Conservation (phyloP, 139 green algal species). For the Eudorina sp. region DNA sequence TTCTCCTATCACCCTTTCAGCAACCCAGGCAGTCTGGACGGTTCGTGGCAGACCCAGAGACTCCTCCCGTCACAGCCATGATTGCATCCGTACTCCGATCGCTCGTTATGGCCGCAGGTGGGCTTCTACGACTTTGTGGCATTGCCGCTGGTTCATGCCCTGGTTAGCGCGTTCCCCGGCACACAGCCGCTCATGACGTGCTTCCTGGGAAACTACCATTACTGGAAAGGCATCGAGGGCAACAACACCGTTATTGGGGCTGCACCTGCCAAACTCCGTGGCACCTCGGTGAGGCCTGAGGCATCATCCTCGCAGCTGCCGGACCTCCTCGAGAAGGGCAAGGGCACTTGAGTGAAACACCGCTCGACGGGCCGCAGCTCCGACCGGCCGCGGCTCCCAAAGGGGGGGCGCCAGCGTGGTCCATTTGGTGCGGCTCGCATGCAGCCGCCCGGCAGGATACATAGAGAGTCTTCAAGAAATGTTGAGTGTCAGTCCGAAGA, state of each 20-base stretch:
- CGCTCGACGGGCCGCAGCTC: too few species aligned
- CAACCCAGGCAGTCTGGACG: too few species aligned
- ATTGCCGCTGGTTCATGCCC: constrained; percentile 31
- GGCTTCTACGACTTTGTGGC: constrained; percentile 58
- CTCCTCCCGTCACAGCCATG: too few species aligned
- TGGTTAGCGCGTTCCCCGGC: constrained; percentile 23
- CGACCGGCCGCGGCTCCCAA: too few species aligned
- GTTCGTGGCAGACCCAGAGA: too few species aligned
- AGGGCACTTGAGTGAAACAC: background rate
- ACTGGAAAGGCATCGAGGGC: constrained; percentile 1
- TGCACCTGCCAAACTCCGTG: background rate
- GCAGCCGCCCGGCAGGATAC: too few species aligned
- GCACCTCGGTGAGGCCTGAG: background rate
- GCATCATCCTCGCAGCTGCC: background rate
- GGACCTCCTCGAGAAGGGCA: background rate
- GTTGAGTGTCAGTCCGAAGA: too few species aligned
- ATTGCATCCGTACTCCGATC: too few species aligned
- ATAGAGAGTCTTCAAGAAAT: too few species aligned
- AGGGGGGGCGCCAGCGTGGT: too few species aligned
- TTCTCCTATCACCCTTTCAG: too few species aligned
- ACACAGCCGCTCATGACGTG: background rate
- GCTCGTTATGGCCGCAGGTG: constrained; percentile 51
- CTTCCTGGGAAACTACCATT: constrained; percentile 25
- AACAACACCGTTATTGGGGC: background rate
- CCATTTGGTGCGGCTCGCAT: too few species aligned